phyloP scores from a whole-genome alignment of 495 filamentous ascomycete species.

The Chaetomidium leptoderma region DNA sequence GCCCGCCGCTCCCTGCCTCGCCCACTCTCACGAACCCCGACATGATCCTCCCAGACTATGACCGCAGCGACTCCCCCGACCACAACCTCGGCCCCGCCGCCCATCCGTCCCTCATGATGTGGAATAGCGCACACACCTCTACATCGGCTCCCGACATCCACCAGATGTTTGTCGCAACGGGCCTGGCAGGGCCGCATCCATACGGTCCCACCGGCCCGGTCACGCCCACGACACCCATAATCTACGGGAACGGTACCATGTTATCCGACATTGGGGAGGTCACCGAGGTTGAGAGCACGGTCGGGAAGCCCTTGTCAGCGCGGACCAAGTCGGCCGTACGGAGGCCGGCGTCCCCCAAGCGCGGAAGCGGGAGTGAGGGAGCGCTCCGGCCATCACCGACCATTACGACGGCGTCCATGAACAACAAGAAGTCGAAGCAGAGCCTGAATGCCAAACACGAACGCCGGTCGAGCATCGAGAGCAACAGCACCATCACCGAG shows the following conservation, averaged over 20 bases:
- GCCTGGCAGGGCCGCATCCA: conserved; percentile 21
- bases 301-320: conserved; percentile 32
- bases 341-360: conserved; percentile 20
- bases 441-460: conserved; percentile 33
- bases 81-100: conserved; percentile 31
- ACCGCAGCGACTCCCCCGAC: conserved; percentile 49
- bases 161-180: conserved; percentile 30
- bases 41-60: conserved; percentile 77
- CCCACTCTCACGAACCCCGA: conserved; percentile 90
- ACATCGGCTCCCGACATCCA: conserved; percentile 34
- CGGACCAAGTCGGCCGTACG: conserved; percentile 14
- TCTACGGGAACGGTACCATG: conserved; percentile 58
- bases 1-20: conserved; percentile 52
- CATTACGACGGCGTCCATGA: conserved; percentile 25
- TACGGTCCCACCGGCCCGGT: conserved; percentile 49
- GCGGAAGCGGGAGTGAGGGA: conserved; percentile 21
- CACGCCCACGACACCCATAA: conserved; percentile 55
- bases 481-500: conserved; percentile 49
- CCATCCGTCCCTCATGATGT: conserved; percentile 41
- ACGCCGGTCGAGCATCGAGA: conserved; percentile 43
- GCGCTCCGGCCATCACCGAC: conserved; percentile 37
- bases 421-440: conserved; percentile 42
- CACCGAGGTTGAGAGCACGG: conserved; percentile 54
- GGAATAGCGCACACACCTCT: conserved; percentile 40
- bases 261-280: conserved; percentile 73